phyloP scores from a whole-genome alignment of 495 filamentous ascomycete genomes.

The Articulospora tetracladia region DNA sequence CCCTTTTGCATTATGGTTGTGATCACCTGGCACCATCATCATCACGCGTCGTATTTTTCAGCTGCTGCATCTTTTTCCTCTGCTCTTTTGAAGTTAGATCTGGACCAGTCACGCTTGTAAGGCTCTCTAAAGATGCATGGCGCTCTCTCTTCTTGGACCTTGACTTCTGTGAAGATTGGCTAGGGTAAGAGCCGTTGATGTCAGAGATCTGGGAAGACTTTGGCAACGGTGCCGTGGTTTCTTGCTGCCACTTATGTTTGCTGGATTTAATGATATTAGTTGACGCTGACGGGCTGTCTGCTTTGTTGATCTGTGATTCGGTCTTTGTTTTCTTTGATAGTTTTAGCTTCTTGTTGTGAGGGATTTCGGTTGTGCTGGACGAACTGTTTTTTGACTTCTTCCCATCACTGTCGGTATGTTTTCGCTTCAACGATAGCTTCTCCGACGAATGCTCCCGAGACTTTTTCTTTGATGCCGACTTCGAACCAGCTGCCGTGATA shows the following conservation, averaged over 20 bases:
- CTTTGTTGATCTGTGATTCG: conserved; percentile 8
- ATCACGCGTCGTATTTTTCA: conserved; percentile 35
- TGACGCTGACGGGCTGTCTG: conserved; percentile 15
- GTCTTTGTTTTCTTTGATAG: conserved; percentile 19
- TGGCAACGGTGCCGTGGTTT: conserved; percentile 7
- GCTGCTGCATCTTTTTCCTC: conserved; percentile 59
- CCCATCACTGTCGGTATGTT: conserved; percentile 1
- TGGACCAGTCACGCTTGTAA: not conserved
- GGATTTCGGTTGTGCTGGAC: conserved; percentile 11
- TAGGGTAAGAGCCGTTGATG: not conserved
- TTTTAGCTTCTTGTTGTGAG: conserved; percentile 19
- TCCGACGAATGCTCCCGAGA: not conserved
- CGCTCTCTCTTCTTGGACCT: not conserved
- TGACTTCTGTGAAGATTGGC: not conserved
- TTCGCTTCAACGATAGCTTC: not conserved
- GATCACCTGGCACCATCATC: not conserved
- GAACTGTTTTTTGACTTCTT: conserved; percentile 19
- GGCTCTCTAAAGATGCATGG: not conserved
- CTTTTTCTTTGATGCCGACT: not conserved
- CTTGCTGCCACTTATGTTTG: not conserved
- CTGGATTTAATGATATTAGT: conserved; percentile 4
- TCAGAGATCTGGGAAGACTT: not conserved
- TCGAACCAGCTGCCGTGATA: not conserved
- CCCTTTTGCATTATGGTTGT: not conserved
- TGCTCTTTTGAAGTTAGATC: conserved; percentile 29